Base-by-base conservation (phyloP, 768 basidiomycete species). In the Podaxis pistillaris region DNA sequence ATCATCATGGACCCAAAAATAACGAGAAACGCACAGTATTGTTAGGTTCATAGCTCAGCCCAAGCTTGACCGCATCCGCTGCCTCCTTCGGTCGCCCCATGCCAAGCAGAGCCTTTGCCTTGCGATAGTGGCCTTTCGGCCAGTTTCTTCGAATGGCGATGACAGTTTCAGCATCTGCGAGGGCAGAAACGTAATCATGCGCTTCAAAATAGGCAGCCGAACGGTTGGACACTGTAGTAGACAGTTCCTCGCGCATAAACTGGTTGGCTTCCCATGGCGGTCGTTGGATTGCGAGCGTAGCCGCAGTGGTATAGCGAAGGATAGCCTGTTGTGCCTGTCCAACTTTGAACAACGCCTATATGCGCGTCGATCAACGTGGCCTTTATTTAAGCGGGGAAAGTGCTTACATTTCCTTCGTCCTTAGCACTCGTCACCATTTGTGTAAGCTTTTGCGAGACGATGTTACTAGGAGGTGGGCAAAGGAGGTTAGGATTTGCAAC, bases 51-150 rank as follows among this genome's bases (percentile, higher is more conserved):
- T 90, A 96, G 62, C 90, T 86, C 62, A 98, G 73, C 1, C 96
- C 97, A 6, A 94, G 81, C 66, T 85, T 81, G 63, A 96, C 76
- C 1, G 95, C 88, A 51, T 94, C 91, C 66, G 85, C 84, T 8
- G 95, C 95, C 47, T 96, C 95, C 47, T 86, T 76, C 60, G 85
- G 74, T 50, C 80, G 76, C 2, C 81, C 82, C 55, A 99, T 79
- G 22, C 84, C 93, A 1, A 91, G 78, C 47, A 99, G 78, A 0
- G 96, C 94, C 71, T 93, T 94, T 1, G 93, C 91, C 71, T 91
- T 95, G 63, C 97, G 83, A 81, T 97, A 97, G 74, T 98, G 93
- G 0, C 95, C 97, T 71, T 98, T 99, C 68, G 91, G 86, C 96
- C 96, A 98, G 50, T 86, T 87, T 60, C 88, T 81, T 69, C 94